These are phyloP conservation scores for Byssochlamys sp. DNA, from an alignment of 2,329 filamentous ascomycete species.

Conservation along the genomic window DNA sequence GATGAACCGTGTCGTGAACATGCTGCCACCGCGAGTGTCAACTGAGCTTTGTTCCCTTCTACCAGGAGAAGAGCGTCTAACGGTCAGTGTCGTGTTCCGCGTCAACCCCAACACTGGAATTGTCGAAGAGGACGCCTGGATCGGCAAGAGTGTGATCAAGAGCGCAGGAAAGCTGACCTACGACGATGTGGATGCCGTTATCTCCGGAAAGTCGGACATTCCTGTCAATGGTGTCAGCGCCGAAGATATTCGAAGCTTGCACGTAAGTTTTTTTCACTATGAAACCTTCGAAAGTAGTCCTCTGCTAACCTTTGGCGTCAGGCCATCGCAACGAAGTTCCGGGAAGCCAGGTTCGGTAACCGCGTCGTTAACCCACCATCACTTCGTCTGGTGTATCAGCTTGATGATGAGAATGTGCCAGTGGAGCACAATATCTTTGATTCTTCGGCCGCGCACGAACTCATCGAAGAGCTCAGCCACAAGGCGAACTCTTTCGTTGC, in stretches of 20 bases:
- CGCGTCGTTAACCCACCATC: conserved; percentile 71
- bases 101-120: conserved; percentile 76
- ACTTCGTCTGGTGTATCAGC: conserved; percentile 78
- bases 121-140: conserved; percentile 79
- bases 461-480: conserved; percentile 90
- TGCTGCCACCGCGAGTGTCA: conserved; percentile 78
- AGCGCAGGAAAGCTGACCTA: conserved; percentile 78
- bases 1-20: conserved; percentile 75
- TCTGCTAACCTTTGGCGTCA: conserved; percentile 27
- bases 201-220: conserved; percentile 54
- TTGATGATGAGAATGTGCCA: conserved; percentile 95
- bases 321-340: conserved; percentile 78
- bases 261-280: background rate
- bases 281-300: background rate
- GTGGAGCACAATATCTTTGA: conserved; percentile 95
- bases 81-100: conserved; percentile 85
- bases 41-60: conserved; percentile 78
- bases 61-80: conserved; percentile 79
- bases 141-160: conserved; percentile 88
- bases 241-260: conserved; percentile 52
- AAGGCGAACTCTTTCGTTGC: conserved; percentile 86
- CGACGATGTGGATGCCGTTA: conserved; percentile 72
- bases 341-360: conserved; percentile 73
- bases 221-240: conserved; percentile 57
- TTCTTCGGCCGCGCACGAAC: conserved; percentile 75